A percentile compares a stretch with the other conserved stretches of the same genome.
These are phyloP conservation scores for Lactifluus subvellereus DNA, from an alignment of 768 basidiomycete species.

Conservation along the genomic window DNA sequence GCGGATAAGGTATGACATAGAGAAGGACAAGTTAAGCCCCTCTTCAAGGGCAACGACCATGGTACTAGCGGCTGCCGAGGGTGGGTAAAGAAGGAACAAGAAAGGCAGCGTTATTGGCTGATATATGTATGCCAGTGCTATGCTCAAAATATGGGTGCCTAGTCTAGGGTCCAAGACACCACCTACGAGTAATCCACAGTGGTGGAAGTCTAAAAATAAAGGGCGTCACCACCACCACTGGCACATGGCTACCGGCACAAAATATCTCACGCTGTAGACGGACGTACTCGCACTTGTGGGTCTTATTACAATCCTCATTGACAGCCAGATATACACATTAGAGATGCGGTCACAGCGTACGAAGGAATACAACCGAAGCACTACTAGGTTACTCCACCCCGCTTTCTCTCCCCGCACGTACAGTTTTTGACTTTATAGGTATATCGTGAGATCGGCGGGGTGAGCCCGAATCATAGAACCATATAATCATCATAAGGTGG, in stretches of 20 bases:
- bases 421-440: not conserved
- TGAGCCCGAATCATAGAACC: not conserved
- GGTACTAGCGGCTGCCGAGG: not conserved
- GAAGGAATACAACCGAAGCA: not conserved
- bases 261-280: not conserved
- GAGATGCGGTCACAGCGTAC: not conserved
- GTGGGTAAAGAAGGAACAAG: not conserved
- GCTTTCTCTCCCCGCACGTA: not conserved
- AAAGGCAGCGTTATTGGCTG: no score
- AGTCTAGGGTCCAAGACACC: no score
- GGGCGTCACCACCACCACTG: not conserved
- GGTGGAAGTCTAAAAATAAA: no score
- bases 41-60: not conserved
- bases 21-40: conserved; percentile 28
- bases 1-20: conserved; percentile 37
- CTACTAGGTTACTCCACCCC: not conserved
- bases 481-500: not conserved
- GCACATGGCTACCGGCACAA: no score
- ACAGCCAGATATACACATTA: not conserved
- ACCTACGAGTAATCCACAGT: no score
- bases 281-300: not conserved
- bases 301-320: not conserved
- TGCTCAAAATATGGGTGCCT: no score
- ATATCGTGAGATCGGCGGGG: not conserved
- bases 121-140: no score